Base-by-base conservation (phyloP, 1,284 basidiomycete genomes). In the Cystobasidium pallidum region DNA sequence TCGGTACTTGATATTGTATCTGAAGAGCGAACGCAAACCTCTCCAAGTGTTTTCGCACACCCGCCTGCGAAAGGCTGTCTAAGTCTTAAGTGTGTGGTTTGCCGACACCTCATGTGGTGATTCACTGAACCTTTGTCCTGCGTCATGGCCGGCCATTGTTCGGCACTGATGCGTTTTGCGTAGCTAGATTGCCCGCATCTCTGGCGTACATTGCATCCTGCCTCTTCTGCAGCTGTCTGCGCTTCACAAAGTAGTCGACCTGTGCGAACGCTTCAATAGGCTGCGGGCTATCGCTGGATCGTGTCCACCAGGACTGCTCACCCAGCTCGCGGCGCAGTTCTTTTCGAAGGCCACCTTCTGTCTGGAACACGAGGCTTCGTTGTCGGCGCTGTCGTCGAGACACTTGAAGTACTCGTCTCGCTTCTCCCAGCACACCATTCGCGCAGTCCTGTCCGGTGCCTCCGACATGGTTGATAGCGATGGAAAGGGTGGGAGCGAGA, bases 241-340 rank as follows among this genome's bases (percentile, higher is more conserved):
- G 85, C 78, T 89, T 88, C 82, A 92, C 91, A 78, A 92, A 92
- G 79, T 92, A 91, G 39, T 88, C 88, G 77, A 92, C 87, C 91
- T 92, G 75, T 19, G 24, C 24, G 15, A 39, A 2, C 1, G 26
- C 36, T 4, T 61, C 24, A 61, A n/a, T 26, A 43, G 7, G 17
- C 7, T 61, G 21, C 15, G 1, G n/a, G 1, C 43, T 30, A 36
- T 19, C 32, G 11, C 13, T 17, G n/a, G 10, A 26, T 17, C 15
- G 3, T 43, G 6, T 21, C 11, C 7, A 8, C 19, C 43, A 1
- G 70, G 26, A 26, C 11, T 30, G 84, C 88, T 72, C 79, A 91
- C 91, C 90, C 91, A 92, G 81, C 90, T 91, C 80, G 86, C 88
- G 0, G 89, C 90, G 78, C 91, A 92, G 76, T 84, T 86, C 74